Evolutionary conservation across 108 stramenopile species (phyloP).

Genomic region (Nitzschia sp.): DNA sequence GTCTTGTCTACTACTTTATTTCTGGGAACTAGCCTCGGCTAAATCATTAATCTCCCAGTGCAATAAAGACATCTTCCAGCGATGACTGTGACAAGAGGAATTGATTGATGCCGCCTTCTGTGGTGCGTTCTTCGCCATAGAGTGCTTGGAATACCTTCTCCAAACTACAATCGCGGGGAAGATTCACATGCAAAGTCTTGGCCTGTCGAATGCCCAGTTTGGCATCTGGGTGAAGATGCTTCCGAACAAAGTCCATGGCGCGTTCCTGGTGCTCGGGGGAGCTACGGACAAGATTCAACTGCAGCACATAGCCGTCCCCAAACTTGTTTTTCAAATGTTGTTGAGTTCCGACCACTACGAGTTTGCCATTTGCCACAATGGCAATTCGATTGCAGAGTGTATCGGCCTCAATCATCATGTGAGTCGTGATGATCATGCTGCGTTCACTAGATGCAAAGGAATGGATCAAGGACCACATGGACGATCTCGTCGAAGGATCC

Average conservation of each 20-base stretch:
- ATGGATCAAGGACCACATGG: slow-evolving; percentile 55
- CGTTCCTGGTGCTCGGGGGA: slow-evolving; percentile 31
- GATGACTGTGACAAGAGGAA: slow-evolving; percentile 62
- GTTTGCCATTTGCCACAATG: slow-evolving; percentile 79
- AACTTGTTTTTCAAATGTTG: slow-evolving; percentile 79
- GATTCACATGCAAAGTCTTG: slow-evolving; percentile 55
- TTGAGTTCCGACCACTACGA: slow-evolving; percentile 77
- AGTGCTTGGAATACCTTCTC: slow-evolving; percentile 43
- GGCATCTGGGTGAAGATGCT: slow-evolving; percentile 44
- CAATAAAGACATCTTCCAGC: slow-evolving; percentile 64
- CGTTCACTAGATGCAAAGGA: slow-evolving; percentile 55
- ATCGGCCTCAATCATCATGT: slow-evolving; percentile 96
- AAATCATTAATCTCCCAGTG: slow-evolving; percentile 48
- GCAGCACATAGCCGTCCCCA: slow-evolving; percentile 54
- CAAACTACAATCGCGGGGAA: slow-evolving; percentile 44
- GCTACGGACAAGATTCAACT: slow-evolving; percentile 47
- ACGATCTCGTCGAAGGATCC: slow-evolving; percentile 65
- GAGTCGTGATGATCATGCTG: slow-evolving; percentile 86
- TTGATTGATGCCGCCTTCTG: slow-evolving; percentile 57
- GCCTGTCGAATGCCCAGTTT: slow-evolving; percentile 43
- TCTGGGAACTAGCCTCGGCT: too few species aligned
- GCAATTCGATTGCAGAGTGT: slow-evolving; percentile 88
- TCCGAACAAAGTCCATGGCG: slow-evolving; percentile 43
- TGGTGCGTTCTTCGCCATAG: slow-evolving; percentile 35
- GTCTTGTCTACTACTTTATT: too few species aligned